Conservation (phyloP, 495 filamentous ascomycete genomes). For the Choiromyces venosus region DNA sequence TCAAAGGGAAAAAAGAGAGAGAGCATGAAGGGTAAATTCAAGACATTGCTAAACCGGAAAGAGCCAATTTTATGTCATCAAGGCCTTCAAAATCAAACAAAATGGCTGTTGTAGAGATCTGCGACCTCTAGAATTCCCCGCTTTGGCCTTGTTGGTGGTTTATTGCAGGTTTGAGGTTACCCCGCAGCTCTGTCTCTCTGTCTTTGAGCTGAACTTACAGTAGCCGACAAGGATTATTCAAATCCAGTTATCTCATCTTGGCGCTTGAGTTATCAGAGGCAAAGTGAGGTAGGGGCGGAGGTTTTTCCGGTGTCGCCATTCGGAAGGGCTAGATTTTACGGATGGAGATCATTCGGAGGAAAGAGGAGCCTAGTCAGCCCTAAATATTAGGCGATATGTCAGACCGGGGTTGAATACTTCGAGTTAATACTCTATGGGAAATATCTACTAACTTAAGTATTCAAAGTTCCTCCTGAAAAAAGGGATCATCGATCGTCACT, state of each 20-base stretch:
- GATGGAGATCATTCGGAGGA: background rate
- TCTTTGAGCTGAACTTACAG: too few species aligned
- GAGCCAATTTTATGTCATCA: too few species aligned
- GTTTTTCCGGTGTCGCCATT: background rate
- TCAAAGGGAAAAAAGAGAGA: too few species aligned
- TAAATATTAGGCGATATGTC: background rate
- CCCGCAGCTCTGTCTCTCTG: too few species aligned
- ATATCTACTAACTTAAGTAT: background rate
- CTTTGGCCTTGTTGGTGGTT: too few species aligned
- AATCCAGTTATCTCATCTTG: background rate
- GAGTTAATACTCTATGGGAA: background rate
- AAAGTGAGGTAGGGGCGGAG: background rate
- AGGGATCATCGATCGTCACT: background rate
- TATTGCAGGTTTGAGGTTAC: too few species aligned
- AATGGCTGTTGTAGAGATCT: too few species aligned
- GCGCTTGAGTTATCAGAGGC: background rate
- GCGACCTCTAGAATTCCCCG: too few species aligned
- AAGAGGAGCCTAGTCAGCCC: background rate
- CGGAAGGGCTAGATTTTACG: background rate
- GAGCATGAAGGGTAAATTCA: too few species aligned
- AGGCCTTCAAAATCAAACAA: too few species aligned
- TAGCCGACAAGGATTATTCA: too few species aligned
- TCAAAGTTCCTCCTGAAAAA: background rate
- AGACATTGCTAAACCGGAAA: too few species aligned
- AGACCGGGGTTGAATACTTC: background rate